Percentiles rank a stretch among this genome's conserved stretches.
Evolutionary conservation across 306 rosid species (phyloP).

Genomic region (Prinsepia uniflora): DNA sequence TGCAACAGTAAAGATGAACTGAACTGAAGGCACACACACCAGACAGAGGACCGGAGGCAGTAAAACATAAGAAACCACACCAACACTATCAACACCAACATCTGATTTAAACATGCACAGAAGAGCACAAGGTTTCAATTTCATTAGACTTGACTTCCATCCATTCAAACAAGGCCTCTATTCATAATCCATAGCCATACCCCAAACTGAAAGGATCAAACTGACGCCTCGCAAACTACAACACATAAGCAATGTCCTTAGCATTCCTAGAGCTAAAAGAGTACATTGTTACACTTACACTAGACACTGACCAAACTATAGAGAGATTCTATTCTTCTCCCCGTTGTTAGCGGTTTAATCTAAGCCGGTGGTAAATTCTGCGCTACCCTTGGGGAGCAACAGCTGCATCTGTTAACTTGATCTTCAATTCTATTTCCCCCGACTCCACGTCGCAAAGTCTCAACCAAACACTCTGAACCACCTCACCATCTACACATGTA

Average conservation of each 20-base stretch:
- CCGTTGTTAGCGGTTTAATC: constrained; percentile 33
- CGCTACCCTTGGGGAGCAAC: constrained; percentile 32
- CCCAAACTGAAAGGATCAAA: not conserved
- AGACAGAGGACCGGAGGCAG: not conserved
- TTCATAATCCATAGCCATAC: not conserved
- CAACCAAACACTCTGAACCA: constrained; percentile 82
- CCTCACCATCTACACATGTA: constrained; percentile 65
- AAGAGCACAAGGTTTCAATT: not conserved
- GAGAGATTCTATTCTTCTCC: constrained; percentile 29
- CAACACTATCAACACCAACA: not conserved
- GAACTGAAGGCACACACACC: not conserved
- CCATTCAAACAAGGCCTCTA: not conserved
- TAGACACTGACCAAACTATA: constrained; percentile 21
- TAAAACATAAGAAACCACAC: not conserved
- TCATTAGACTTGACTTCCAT: not conserved
- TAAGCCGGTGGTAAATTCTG: constrained; percentile 17
- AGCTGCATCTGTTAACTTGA: constrained; percentile 51
- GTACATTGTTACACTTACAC: constrained; percentile 7
- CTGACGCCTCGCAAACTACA: too few species aligned
- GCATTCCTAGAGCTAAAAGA: not conserved
- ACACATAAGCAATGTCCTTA: constrained; percentile 8
- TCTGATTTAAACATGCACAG: not conserved
- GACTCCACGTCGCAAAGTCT: constrained; percentile 85
- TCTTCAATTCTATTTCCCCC: constrained; percentile 75
- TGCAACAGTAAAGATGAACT: not conserved